Percentiles rank a stretch among this genome's conserved stretches.
Conservation (phyloP, 768 basidiomycete genomes). For the Termitomyces titanicus region DNA sequence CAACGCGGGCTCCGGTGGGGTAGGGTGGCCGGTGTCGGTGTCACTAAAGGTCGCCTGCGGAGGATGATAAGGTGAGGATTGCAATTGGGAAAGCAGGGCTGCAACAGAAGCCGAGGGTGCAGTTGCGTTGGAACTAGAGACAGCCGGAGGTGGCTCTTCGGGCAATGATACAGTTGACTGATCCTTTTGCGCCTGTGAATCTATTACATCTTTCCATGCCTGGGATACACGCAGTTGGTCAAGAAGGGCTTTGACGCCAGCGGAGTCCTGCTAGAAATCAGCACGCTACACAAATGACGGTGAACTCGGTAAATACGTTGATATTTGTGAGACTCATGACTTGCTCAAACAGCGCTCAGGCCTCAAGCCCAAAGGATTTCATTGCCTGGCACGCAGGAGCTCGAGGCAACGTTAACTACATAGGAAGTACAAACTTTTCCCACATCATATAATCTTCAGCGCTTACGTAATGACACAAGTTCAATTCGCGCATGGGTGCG, state of each 20-base stretch:
- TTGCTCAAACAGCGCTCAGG: neutral
- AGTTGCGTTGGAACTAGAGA: slow-evolving; percentile 1
- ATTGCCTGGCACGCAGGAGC: no score
- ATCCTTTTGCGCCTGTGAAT: neutral
- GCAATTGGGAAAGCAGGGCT: slow-evolving; percentile 59
- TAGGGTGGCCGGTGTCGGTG: neutral
- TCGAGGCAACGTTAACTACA: no score
- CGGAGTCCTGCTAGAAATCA: slow-evolving; percentile 49
- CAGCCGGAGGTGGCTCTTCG: slow-evolving; percentile 1
- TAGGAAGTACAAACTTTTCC: no score
- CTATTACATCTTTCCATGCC: slow-evolving; percentile 56
- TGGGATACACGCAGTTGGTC: slow-evolving; percentile 65
- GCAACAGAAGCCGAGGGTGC: slow-evolving; percentile 43
- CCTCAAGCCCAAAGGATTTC: neutral
- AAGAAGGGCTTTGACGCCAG: slow-evolving; percentile 64
- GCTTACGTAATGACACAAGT: no score
- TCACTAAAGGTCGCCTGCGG: neutral
- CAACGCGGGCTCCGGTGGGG: slow-evolving; percentile 4
- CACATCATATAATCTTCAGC: no score
- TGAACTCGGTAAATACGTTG: slow-evolving; percentile 39
- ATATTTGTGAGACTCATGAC: slow-evolving; percentile 52
- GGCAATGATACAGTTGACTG: slow-evolving; percentile 5
- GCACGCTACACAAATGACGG: slow-evolving; percentile 2
- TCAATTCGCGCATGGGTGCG: no score
- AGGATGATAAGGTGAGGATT: slow-evolving; percentile 21